phyloP scores from a whole-genome alignment of 2,329 filamentous ascomycete species.

The Cladobotryum protrusum region DNA sequence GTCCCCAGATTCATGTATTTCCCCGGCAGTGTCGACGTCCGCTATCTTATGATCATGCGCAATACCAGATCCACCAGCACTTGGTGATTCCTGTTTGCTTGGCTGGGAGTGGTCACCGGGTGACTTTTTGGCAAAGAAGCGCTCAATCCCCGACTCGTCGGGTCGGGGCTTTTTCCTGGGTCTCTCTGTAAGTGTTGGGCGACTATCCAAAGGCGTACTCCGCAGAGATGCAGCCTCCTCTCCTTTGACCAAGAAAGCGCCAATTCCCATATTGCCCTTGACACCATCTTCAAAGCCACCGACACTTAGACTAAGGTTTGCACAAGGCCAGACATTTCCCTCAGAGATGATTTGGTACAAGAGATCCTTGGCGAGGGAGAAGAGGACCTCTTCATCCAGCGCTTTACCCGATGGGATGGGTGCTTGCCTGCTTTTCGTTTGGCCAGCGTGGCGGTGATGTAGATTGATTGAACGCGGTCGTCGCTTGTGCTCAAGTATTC shows the following conservation, averaged over 20 bases:
- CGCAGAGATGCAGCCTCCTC: conserved; percentile 49
- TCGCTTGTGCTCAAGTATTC: conserved; percentile 78
- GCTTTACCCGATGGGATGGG: conserved; percentile 71
- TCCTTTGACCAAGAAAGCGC: conserved; percentile 74
- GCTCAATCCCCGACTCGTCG: conserved; percentile 47
- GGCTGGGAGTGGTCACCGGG: conserved; percentile 24
- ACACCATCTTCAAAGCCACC: conserved; percentile 89
- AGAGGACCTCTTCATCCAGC: conserved; percentile 66
- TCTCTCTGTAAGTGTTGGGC: conserved; percentile 12
- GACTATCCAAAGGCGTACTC: conserved; percentile 17
- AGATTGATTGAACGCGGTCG: conserved; percentile 80
- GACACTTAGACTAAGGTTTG: conserved; percentile 82
- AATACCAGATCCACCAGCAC: not conserved
- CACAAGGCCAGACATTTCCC: conserved; percentile 80
- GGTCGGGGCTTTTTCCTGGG: conserved; percentile 28
- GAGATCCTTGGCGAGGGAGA: conserved; percentile 69
- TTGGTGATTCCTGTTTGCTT: conserved; percentile 15
- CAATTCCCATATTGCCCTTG: conserved; percentile 78
- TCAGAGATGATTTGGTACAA: conserved; percentile 73
- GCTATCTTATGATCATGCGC: conserved; percentile 7
- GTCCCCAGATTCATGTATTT: not conserved
- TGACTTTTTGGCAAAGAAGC: conserved; percentile 47
- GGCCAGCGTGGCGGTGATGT: conserved; percentile 68
- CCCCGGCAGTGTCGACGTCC: conserved; percentile 6
- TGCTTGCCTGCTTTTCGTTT: conserved; percentile 67